A percentile compares a stretch with the other conserved stretches of the same genome.
Conservation (phyloP, 768 basidiomycete genomes). For the Harrya chromipes region DNA sequence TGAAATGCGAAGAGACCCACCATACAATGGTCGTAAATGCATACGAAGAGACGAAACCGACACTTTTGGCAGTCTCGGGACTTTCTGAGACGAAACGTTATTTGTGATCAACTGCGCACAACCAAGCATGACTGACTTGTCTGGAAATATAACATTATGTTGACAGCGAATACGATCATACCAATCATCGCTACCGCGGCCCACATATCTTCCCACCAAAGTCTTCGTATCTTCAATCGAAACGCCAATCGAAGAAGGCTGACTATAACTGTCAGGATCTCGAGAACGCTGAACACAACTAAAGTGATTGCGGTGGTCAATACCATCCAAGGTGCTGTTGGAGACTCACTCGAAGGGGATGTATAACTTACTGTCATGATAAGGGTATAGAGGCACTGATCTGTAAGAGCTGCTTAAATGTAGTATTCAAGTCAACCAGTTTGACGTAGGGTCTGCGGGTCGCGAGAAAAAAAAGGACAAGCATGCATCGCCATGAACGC, state of each 20-base stretch:
- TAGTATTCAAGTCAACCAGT: neutral
- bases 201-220: slow-evolving; percentile 17
- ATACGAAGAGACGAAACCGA: neutral
- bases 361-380: neutral
- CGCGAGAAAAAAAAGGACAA: neutral
- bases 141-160: neutral
- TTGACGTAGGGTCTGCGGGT: neutral
- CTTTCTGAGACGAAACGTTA: neutral
- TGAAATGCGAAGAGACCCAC: neutral
- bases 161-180: neutral
- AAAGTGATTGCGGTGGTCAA: neutral
- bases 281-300: neutral
- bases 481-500: too few relatives aligned
- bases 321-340: neutral
- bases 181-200: slow-evolving; percentile 1
- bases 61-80: neutral
- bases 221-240: slow-evolving; percentile 7
- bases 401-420: neutral
- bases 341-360: neutral
- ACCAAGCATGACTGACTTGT: neutral
- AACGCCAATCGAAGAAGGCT: slow-evolving; percentile 6
- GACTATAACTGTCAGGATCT: neutral
- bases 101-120: neutral
- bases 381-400: too few relatives aligned
- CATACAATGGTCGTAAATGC: slow-evolving; percentile 4